These are phyloP conservation scores for Escallonia rubra DNA, from an alignment of 129 eudicot genomes.

Conservation along the genomic window DNA sequence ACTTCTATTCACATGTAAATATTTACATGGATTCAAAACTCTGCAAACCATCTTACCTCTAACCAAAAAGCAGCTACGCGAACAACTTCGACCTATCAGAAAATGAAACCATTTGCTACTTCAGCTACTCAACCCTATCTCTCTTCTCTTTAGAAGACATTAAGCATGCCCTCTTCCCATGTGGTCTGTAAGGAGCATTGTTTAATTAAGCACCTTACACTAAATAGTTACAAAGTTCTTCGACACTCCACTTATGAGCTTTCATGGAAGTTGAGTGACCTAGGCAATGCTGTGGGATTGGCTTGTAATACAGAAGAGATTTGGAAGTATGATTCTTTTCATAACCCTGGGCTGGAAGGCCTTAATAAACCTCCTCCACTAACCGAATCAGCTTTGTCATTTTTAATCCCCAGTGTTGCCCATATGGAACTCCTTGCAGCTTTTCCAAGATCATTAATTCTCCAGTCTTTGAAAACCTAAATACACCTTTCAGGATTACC, in stretches of 20 bases:
- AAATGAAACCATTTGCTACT: neutral
- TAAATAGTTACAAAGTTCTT: neutral
- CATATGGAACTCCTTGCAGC: constrained; percentile 86
- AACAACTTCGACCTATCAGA: neutral
- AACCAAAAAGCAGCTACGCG: constrained; percentile 10
- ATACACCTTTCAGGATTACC: constrained; percentile 37
- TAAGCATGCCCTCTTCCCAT: constrained; percentile 7
- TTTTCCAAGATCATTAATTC: constrained; percentile 71
- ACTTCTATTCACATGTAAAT: constrained; percentile 33
- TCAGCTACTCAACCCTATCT: neutral
- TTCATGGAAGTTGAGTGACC: constrained; percentile 65
- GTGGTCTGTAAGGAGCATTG: neutral
- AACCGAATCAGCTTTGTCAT: constrained; percentile 26
- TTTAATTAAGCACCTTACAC: neutral
- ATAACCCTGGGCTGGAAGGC: constrained; percentile 46
- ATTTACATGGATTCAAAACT: constrained; percentile 29
- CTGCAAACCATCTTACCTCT: neutral
- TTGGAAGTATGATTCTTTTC: constrained; percentile 34
- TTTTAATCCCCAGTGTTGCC: constrained; percentile 70
- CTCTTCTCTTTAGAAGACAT: constrained; percentile 14
- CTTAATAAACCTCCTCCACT: constrained; percentile 42
- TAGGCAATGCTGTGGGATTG: constrained; percentile 68
- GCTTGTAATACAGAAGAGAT: constrained; percentile 61
- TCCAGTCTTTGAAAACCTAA: constrained; percentile 73
- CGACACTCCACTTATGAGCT: constrained; percentile 25